Evolutionary conservation across 2,329 filamentous ascomycete species (phyloP), one percentile per base, ranked within the genome.

Genomic region (Venturia nashicola): DNA sequence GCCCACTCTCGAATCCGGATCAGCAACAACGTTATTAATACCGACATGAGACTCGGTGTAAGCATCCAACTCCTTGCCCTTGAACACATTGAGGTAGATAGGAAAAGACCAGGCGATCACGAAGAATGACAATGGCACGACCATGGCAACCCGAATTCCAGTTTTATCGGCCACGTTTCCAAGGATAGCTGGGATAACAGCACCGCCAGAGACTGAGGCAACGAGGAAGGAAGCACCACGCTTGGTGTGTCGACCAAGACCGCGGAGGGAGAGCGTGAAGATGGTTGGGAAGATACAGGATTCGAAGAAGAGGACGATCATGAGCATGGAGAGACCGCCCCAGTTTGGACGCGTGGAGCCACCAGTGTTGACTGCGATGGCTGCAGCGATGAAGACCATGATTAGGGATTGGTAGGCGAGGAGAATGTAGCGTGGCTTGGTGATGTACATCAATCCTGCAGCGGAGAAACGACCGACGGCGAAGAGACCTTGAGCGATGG

Each of bases 211-310:
- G 63, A 75, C 70, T 32, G 72, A 71, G 16, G 73, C 68, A 27
- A 75, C 73, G 57, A 75, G 66, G 69, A 72, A 74, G 1, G 72
- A 74, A 23, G 72, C 72, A 40, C 73, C 74, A 51, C 73, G 73
- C 70, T 75, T 76, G 65, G 73, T 76, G 67, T 75, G 73, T 23
- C 73, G 70, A 61, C 74, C 74, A 6, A 76, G 70, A 23, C 74
- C 74, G 54, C 74, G 72, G 14, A 75, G 70, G 1, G 71, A 71
- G 3, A 74, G 68, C 0, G 74, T 72, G 66, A 75, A 74, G 67
- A 75, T 75, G 64, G 73, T 73, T 3, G 74, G 72, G 69, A 76
- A 75, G 64, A 75, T 72, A 65, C 72, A 74, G 32, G 68, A 71
- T 62, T 75, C 73, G 68, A 75, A 75, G 69, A 74, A 75, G 27